Conservation (phyloP, 2,329 filamentous ascomycete genomes). For the Pestalotiopsis sp. region DNA sequence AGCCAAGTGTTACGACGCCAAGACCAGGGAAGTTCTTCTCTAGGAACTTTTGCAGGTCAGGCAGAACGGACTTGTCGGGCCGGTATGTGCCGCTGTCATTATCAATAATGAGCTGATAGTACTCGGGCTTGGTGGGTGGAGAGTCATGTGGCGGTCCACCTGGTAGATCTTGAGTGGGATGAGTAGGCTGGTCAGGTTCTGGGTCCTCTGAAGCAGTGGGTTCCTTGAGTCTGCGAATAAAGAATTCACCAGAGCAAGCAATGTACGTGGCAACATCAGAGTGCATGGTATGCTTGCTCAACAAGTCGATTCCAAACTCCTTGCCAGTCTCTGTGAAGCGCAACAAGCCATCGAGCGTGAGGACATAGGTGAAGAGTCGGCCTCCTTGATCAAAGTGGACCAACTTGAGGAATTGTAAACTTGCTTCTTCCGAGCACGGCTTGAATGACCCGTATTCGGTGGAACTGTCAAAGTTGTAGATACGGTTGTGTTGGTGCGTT, state of each 20-base stretch:
- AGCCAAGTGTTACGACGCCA: constrained; percentile 74
- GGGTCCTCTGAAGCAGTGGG: constrained; percentile 46
- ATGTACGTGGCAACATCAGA: constrained; percentile 90
- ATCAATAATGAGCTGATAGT: constrained; percentile 89
- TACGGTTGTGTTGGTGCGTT: constrained; percentile 84
- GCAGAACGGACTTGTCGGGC: constrained; percentile 77
- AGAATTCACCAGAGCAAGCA: constrained; percentile 91
- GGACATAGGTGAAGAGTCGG: constrained; percentile 87
- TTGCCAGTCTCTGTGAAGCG: constrained; percentile 95
- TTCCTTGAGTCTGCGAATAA: constrained; percentile 70
- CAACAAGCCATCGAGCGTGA: constrained; percentile 84
- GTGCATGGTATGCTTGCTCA: constrained; percentile 97
- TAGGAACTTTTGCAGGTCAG: constrained; percentile 71
- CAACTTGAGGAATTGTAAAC: constrained; percentile 81
- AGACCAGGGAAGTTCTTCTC: constrained; percentile 76
- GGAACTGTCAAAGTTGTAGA: constrained; percentile 84
- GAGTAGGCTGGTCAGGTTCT: constrained; percentile 48
- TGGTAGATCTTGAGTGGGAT: constrained; percentile 51
- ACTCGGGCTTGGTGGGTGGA: constrained; percentile 50
- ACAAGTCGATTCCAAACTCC: constrained; percentile 89
- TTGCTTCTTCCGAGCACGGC: constrained; percentile 69
- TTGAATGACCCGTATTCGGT: constrained; percentile 74
- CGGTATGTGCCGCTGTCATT: constrained; percentile 95
- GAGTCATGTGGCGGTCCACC: constrained; percentile 47
- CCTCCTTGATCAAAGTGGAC: constrained; percentile 85